A percentile compares a stretch with the other conserved stretches of the same genome.
These are phyloP conservation scores for Alternaria solani DNA, from an alignment of 2,329 filamentous ascomycete species.

Conservation along the genomic window DNA sequence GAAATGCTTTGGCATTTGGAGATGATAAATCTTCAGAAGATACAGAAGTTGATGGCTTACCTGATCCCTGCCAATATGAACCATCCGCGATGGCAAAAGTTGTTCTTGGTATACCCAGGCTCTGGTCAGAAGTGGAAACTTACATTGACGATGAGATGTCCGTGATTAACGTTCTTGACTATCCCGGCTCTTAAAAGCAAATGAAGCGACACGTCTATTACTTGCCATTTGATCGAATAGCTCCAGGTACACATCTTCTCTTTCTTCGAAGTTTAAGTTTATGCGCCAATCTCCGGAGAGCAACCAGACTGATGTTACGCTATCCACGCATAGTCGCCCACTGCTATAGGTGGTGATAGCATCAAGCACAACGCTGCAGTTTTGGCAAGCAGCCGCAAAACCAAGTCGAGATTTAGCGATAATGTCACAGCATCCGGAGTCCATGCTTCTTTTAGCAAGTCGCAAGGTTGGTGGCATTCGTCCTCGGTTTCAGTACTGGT, in stretches of 20 bases:
- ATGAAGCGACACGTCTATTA: not conserved
- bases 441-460: no score
- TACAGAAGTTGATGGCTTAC: not conserved
- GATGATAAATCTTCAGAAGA: not conserved
- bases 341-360: not conserved
- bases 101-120: not conserved
- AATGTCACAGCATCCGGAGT: no score
- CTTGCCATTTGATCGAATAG: not conserved
- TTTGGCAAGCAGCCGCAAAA: not conserved
- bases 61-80: not conserved
- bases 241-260: not conserved
- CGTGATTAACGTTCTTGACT: not conserved
- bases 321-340: not conserved
- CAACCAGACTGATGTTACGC: not conserved
- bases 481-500: not conserved
- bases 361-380: not conserved
- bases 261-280: not conserved
- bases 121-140: not conserved
- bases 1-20: not conserved
- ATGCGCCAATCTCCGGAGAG: no score
- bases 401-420: not conserved
- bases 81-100: not conserved
- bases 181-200: not conserved
- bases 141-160: not conserved
- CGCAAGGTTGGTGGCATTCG: not conserved